Base-by-base conservation (phyloP, 2,329 filamentous ascomycete genomes). In the Pseudogymnoascus sp. region DNA sequence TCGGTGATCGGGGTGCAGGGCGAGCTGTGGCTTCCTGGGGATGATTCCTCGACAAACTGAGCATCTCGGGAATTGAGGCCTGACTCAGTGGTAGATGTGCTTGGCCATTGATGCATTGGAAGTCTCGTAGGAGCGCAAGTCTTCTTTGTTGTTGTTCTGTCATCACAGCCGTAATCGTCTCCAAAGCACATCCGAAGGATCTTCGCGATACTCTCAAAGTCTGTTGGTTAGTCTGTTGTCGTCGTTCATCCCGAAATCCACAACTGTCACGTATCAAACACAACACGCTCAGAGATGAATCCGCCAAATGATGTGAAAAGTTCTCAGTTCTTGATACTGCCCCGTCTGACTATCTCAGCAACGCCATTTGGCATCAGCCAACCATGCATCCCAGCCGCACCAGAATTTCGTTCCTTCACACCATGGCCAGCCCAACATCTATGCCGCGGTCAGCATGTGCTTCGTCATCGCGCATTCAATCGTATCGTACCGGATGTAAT, bases 181-280 rank as follows among this genome's bases (percentile, higher is more conserved):
- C 21, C 3, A 11, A 60, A 18, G 6, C 59, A 36, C 5, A 18
- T 37, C 18, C 14, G 34, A 7, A 25, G 11, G 12, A 14, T 60
- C 34, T n/a, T 40, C 12, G 14, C 5, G 7, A 38, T 60, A 31
- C 59, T 40, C 38, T 42, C 34, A n/a, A 25, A 25, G 59, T 28
- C 18, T 60, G 49, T 14, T 36, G 28, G 25, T 60, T n/a, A 60
- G 59, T 42, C 25, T 42, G 12, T 5, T 40, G 36, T 62, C 69
- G 65, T 73, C 74, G 66, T 73, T 25, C 75, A 74, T 69, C 76
- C 78, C 66, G 71, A 67, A 72, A 72, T 69, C 68, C 69, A 71
- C 65, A 67, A 34, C 49, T 21, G 28, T 56, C 49, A 56, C 49
- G 25, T 28, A 66, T 68, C 69, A 61, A 65, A 65, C 69, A 64